A percentile compares a stretch with the other conserved stretches of the same genome.
phyloP scores from a whole-genome alignment of 768 basidiomycete genomes.

The Clavulina sp. region DNA sequence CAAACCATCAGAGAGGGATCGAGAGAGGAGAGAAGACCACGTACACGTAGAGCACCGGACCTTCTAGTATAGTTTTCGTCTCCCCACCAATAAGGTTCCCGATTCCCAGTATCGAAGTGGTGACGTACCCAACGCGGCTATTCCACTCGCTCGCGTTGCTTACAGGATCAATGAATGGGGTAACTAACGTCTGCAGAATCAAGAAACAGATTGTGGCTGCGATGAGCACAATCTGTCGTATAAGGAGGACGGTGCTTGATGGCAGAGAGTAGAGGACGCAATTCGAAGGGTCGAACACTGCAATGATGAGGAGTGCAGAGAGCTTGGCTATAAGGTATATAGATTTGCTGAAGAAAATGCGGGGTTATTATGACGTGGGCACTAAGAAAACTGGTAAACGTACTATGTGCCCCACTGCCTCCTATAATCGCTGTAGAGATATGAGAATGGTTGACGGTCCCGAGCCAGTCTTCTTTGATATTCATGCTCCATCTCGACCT shows the following conservation, averaged over 20 bases:
- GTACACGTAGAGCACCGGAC: constrained; percentile 46
- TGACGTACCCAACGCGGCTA: constrained; percentile 51
- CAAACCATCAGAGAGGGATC: not conserved
- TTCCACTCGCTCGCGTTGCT: constrained; percentile 63
- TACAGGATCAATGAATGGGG: constrained; percentile 51
- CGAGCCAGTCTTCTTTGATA: constrained; percentile 47
- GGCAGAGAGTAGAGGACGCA: constrained; percentile 41
- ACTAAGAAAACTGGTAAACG: not conserved
- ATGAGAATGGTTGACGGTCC: constrained; percentile 50
- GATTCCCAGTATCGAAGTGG: constrained; percentile 45
- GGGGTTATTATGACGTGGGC: not conserved
- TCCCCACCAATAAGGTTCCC: constrained; percentile 38
- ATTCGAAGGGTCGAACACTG: constrained; percentile 51
- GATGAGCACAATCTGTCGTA: constrained; percentile 45
- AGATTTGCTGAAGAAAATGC: constrained; percentile 22
- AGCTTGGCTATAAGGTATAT: constrained; percentile 55
- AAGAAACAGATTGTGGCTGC: constrained; percentile 42
- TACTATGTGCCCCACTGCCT: constrained; percentile 46
- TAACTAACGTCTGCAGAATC: constrained; percentile 37
- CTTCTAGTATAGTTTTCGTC: constrained; percentile 28
- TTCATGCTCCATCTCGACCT: constrained; percentile 44
- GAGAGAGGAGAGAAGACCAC: constrained; percentile 15
- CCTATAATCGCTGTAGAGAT: constrained; percentile 56
- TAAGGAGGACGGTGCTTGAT: constrained; percentile 25
- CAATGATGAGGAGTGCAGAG: constrained; percentile 43